Evolutionary conservation across 2,329 filamentous ascomycete genomes (phyloP).

Genomic region (Diaporthe capsici): DNA sequence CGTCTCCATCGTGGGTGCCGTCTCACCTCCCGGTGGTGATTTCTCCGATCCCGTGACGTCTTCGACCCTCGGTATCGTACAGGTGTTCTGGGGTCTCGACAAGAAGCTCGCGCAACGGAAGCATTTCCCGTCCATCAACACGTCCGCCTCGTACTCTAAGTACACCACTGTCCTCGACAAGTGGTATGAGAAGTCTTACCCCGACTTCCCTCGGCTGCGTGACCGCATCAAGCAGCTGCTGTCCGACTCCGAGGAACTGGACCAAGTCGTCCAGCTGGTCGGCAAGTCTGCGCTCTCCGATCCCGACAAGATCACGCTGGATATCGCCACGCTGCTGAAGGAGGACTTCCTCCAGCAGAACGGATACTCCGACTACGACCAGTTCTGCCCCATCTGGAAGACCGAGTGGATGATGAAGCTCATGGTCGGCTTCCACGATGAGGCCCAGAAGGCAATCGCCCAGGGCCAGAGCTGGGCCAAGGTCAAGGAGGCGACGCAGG

Average conservation of each 20-base stretch:
- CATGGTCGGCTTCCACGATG: constrained; percentile 98
- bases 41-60: constrained; percentile 98
- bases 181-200: constrained; percentile 93
- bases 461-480: constrained; percentile 94
- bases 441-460: constrained; percentile 93
- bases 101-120: constrained; percentile 99
- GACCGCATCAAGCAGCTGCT: constrained; percentile 95
- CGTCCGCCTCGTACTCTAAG: constrained; percentile 94
- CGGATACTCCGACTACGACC: constrained; percentile 98
- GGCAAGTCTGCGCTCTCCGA: constrained; percentile 97
- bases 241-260: constrained; percentile 94
- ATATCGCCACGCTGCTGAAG: constrained; percentile 92
- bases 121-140: constrained; percentile 99
- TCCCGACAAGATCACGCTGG: constrained; percentile 97
- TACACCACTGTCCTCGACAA: constrained; percentile 91
- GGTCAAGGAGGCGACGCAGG: constrained; percentile 89
- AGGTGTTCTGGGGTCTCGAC: constrained; percentile 99
- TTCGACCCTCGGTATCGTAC: constrained; percentile 94
- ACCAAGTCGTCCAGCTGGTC: constrained; percentile 98
- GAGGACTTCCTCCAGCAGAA: constrained; percentile 99
- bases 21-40: constrained; percentile 97
- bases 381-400: constrained; percentile 99
- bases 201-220: constrained; percentile 93
- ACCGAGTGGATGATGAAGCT: constrained; percentile 99
- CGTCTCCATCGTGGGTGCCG: constrained; percentile 97